Conservation (phyloP, 495 filamentous ascomycete species). For the Neurospora sp. region DNA sequence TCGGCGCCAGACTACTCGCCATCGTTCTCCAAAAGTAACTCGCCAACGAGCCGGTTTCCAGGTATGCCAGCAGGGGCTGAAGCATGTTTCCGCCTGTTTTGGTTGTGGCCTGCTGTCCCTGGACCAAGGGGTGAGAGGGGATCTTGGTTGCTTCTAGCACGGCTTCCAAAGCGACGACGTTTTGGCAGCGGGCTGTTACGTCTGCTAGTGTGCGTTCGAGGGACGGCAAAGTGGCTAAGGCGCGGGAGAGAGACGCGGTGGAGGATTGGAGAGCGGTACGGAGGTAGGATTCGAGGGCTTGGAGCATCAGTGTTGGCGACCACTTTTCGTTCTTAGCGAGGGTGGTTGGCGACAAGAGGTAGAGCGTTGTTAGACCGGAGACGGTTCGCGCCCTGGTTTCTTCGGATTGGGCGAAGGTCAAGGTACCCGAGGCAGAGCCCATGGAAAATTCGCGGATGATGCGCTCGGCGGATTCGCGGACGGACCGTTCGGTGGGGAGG, state of each 20-base stretch:
- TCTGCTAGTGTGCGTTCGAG: slow-evolving; percentile 77
- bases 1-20: slow-evolving; percentile 62
- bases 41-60: slow-evolving; percentile 80
- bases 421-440: slow-evolving; percentile 43
- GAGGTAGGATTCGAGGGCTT: slow-evolving; percentile 72
- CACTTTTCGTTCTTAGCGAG: slow-evolving; percentile 39
- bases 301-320: slow-evolving; percentile 61
- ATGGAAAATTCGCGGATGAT: slow-evolving; percentile 76
- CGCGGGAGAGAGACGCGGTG: slow-evolving; percentile 57
- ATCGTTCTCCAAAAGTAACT: slow-evolving; percentile 89
- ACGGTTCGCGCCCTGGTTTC: slow-evolving; percentile 63
- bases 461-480: slow-evolving; percentile 65
- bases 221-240: slow-evolving; percentile 68
- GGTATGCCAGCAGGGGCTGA: slow-evolving; percentile 57
- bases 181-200: slow-evolving; percentile 76
- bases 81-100: slow-evolving; percentile 48
- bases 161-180: slow-evolving; percentile 75
- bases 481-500: slow-evolving; percentile 55
- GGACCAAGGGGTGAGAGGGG: slow-evolving; percentile 54
- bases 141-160: slow-evolving; percentile 59
- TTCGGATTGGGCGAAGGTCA: slow-evolving; percentile 70
- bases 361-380: slow-evolving; percentile 68
- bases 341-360: slow-evolving; percentile 62
- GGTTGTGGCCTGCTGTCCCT: slow-evolving; percentile 6
- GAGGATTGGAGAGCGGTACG: slow-evolving; percentile 63